These are phyloP conservation scores for Alternaria gansuensis DNA, from an alignment of 2,329 filamentous ascomycete species.

Conservation along the genomic window DNA sequence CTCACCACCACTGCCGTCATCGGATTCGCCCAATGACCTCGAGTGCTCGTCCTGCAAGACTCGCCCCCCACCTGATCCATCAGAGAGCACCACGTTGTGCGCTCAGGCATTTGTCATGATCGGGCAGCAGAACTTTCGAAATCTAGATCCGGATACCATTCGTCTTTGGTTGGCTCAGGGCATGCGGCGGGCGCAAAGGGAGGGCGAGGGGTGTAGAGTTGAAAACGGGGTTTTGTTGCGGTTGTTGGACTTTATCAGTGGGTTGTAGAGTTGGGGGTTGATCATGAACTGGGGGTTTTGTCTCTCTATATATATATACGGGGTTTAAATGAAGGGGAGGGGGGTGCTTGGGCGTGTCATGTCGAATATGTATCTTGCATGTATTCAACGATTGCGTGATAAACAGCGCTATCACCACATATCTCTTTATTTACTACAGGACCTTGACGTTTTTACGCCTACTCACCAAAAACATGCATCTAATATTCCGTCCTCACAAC, in stretches of 20 bases:
- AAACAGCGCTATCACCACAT: no score
- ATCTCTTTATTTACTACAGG: no score
- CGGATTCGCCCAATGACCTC: slow-evolving; percentile 18
- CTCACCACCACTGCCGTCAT: neutral
- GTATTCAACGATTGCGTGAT: no score
- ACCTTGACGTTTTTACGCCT: no score
- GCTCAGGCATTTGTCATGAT: slow-evolving; percentile 49
- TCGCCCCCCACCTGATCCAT: slow-evolving; percentile 37
- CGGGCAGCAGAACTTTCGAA: slow-evolving; percentile 47
- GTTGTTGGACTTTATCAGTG: slow-evolving; percentile 51
- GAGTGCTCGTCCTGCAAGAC: slow-evolving; percentile 44
- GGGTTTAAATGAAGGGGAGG: no score
- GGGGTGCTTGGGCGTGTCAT: no score
- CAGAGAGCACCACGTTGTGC: slow-evolving; percentile 48
- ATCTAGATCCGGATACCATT: slow-evolving; percentile 44
- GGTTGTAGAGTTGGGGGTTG: slow-evolving; percentile 11
- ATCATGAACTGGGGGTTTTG: no score
- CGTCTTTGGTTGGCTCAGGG: slow-evolving; percentile 47
- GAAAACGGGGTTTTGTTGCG: slow-evolving; percentile 48
- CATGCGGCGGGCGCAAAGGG: slow-evolving; percentile 36
- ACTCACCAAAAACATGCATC: no score
- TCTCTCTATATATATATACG: no score
- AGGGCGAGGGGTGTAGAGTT: slow-evolving; percentile 49
- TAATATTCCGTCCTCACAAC: no score
- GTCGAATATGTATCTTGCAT: no score